Evolutionary conservation across 805 yeast genomes (phyloP).

Genomic region (Tetrapisispora pingtungensis): DNA sequence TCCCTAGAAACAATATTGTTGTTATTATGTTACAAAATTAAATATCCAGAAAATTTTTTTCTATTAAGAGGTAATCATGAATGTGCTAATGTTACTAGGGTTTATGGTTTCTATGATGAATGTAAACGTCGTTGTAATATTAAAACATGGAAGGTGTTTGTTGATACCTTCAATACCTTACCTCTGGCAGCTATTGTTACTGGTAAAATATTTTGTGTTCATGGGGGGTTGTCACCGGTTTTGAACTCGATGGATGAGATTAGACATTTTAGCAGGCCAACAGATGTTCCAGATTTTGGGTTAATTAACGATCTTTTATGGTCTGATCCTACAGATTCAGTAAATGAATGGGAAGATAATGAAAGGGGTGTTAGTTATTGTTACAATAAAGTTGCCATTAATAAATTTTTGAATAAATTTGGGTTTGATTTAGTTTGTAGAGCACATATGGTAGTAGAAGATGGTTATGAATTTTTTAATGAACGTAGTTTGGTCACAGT

Average conservation of each 20-base stretch:
- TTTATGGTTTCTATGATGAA: constrained; percentile 95
- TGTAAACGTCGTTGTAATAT: constrained; percentile 87
- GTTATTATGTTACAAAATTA: constrained; percentile 82
- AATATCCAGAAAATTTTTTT: constrained; percentile 92
- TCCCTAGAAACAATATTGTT: constrained; percentile 82
- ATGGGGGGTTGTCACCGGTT: constrained; percentile 73
- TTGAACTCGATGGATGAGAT: constrained; percentile 54
- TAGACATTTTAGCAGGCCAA: constrained; percentile 61
- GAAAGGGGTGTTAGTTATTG: constrained; percentile 76
- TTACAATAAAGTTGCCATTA: constrained; percentile 61
- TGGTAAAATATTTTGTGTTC: constrained; percentile 82
- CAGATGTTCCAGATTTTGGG: constrained; percentile 74
- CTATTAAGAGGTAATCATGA: constrained; percentile 94
- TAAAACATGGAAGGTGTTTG: constrained; percentile 85
- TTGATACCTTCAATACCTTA: constrained; percentile 87
- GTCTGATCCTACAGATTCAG: constrained; percentile 64
- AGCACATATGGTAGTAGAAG: constrained; percentile 85
- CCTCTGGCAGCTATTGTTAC: constrained; percentile 94
- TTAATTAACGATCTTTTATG: constrained; percentile 65
- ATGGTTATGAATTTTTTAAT: constrained; percentile 74
- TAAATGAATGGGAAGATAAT: constrained; percentile 60
- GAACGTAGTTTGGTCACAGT: constrained; percentile 64
- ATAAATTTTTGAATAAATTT: constrained; percentile 50
- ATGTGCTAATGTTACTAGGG: constrained; percentile 91
- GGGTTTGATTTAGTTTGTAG: constrained; percentile 67